Conservation (phyloP, 345 rosid genomes). For the Corchorus capsularis region DNA sequence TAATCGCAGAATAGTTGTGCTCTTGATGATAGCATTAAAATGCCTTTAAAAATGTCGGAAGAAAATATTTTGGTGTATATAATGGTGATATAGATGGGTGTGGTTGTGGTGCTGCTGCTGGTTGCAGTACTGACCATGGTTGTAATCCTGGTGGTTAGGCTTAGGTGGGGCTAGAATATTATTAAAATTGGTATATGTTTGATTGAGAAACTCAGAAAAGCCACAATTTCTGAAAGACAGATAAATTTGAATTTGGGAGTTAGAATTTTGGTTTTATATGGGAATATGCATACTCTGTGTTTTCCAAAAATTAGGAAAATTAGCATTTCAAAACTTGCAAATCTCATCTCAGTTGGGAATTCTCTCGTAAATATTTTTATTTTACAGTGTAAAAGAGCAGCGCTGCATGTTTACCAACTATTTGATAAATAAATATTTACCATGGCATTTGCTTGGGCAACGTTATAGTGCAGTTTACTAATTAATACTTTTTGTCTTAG, state of each 20-base stretch:
- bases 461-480: conserved; percentile 12
- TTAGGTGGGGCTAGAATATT: background rate
- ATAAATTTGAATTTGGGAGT: background rate
- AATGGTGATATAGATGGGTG: background rate
- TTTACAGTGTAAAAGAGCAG: background rate
- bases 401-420: background rate
- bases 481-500: conserved; percentile 37
- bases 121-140: background rate
- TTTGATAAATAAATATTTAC: background rate
- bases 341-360: conserved; percentile 4
- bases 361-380: conserved; percentile 10
- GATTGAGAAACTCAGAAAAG: background rate
- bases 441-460: conserved; percentile 11
- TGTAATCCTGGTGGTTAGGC: background rate
- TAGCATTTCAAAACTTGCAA: background rate
- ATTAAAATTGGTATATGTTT: background rate
- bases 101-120: conserved; percentile 1
- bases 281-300: background rate
- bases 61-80: background rate
- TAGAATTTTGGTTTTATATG: conserved; percentile 3
- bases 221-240: background rate
- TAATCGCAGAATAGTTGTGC: background rate
- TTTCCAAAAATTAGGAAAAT: background rate
- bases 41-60: background rate
- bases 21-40: background rate